These are phyloP conservation scores for Ascomycota sp. DNA, from an alignment of 2,329 filamentous ascomycete species.

Conservation along the genomic window DNA sequence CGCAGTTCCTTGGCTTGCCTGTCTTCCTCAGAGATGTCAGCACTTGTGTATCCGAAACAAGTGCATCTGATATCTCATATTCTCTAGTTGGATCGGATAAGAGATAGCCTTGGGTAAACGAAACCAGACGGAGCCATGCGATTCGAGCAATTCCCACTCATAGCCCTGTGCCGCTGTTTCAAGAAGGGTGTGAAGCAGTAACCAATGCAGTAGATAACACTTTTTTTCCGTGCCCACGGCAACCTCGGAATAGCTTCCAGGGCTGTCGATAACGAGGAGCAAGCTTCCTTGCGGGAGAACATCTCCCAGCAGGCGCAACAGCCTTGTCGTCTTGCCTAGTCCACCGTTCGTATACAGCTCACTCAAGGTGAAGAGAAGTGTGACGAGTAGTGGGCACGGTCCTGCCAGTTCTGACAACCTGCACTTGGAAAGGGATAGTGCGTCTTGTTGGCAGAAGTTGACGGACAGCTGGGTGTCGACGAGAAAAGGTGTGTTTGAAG, in stretches of 20 bases:
- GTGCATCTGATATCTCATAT: conserved; percentile 89
- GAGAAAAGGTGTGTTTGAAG: conserved; percentile 23
- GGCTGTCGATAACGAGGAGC: conserved; percentile 74
- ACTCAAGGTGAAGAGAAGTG: conserved; percentile 83
- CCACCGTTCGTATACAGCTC: conserved; percentile 71
- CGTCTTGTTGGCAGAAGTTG: conserved; percentile 24
- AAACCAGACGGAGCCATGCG: conserved; percentile 69
- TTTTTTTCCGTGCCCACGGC: conserved; percentile 38
- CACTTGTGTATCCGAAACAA: conserved; percentile 32
- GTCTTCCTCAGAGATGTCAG: neutral
- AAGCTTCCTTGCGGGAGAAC: conserved; percentile 34
- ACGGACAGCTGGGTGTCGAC: conserved; percentile 14
- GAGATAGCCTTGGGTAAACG: conserved; percentile 41
- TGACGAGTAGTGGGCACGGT: conserved; percentile 34
- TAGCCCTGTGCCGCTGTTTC: conserved; percentile 15
- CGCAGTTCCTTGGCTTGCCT: too few relatives aligned
- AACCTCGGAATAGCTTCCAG: conserved; percentile 77
- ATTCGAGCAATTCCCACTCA: conserved; percentile 52
- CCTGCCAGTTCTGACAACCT: conserved; percentile 13
- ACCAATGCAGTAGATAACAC: conserved; percentile 81
- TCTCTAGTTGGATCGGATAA: conserved; percentile 73
- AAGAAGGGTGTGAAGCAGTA: conserved; percentile 63
- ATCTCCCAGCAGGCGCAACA: conserved; percentile 48
- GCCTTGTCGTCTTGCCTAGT: conserved; percentile 46
- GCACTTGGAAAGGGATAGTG: conserved; percentile 18